Percentiles rank a stretch among this genome's conserved stretches.
Evolutionary conservation across 805 yeast species (phyloP).

Genomic region (Wickerhamiella dianesei): DNA sequence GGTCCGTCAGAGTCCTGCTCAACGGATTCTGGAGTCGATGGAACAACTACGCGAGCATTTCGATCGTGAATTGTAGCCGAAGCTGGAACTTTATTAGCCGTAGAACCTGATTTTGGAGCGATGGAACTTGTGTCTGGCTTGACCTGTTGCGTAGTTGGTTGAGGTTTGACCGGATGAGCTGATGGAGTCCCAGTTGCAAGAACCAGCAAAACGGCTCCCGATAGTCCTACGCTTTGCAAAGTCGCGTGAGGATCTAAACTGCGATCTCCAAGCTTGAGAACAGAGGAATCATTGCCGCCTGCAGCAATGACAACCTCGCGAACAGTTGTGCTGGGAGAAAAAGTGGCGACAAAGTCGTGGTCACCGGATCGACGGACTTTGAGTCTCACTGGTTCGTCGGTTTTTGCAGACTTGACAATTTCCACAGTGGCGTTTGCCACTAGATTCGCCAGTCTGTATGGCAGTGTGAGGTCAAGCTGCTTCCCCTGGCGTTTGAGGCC

Average conservation of each 20-base stretch:
- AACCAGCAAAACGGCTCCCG: background rate
- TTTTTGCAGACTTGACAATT: conserved; percentile 1
- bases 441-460: conserved; percentile 15
- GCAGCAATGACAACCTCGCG: conserved; percentile 8
- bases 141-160: no score
- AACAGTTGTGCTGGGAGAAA: conserved; percentile 3
- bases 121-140: background rate
- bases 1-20: conserved; percentile 26
- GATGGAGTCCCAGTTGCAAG: background rate
- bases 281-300: background rate
- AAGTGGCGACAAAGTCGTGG: conserved; percentile 14
- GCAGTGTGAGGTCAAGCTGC: conserved; percentile 15
- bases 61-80: background rate
- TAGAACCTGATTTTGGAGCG: no score
- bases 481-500: conserved; percentile 12
- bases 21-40: background rate
- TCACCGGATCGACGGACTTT: conserved; percentile 12
- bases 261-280: background rate
- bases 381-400: conserved; percentile 7
- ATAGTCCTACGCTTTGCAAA: background rate
- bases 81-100: no score
- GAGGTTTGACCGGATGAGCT: background rate
- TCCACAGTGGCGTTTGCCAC: conserved; percentile 16
- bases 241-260: background rate
- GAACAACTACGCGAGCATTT: background rate